A percentile compares a stretch with the other conserved stretches of the same genome.
These are phyloP conservation scores for Psilocybe azurescens DNA, from an alignment of 768 basidiomycete species.

Conservation along the genomic window DNA sequence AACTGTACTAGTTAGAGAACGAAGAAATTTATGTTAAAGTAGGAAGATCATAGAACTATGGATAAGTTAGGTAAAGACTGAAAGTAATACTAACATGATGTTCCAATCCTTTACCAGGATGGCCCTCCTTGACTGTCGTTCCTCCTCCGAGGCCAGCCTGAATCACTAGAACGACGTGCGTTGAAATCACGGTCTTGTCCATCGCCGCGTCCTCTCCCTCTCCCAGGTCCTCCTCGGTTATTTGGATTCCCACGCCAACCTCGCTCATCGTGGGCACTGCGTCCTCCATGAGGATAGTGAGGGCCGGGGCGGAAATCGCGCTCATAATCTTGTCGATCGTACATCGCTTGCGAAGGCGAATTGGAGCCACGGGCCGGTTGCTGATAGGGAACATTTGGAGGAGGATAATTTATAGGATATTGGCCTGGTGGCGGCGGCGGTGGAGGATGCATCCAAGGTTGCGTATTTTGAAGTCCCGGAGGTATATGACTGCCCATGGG, in stretches of 20 bases:
- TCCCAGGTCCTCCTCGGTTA: conserved; percentile 32
- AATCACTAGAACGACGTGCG: conserved; percentile 50
- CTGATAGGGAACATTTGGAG: conserved; percentile 29
- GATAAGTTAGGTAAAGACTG: conserved; percentile 15
- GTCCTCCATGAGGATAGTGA: conserved; percentile 24
- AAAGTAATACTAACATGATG: not conserved
- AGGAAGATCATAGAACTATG: conserved; percentile 6
- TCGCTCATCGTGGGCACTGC: conserved; percentile 31
- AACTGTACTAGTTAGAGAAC: not conserved
- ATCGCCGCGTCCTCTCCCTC: conserved; percentile 37
- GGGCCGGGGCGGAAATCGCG: conserved; percentile 25
- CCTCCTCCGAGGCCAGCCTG: conserved; percentile 62
- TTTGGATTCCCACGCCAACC: conserved; percentile 40
- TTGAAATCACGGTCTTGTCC: conserved; percentile 27
- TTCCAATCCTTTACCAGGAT: conserved; percentile 25
- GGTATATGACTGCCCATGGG: conserved; percentile 19
- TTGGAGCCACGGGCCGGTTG: conserved; percentile 20
- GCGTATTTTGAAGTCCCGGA: conserved; percentile 12
- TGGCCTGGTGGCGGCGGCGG: conserved; percentile 17
- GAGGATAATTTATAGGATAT: conserved; percentile 29
- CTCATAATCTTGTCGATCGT: conserved; percentile 32
- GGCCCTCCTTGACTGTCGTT: conserved; percentile 31
- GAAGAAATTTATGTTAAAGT: conserved; percentile 2
- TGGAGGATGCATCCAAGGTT: conserved; percentile 24
- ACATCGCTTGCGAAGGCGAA: conserved; percentile 14